Conservation (phyloP, 108 stramenopile species). For the Skeletonema menzelii region DNA sequence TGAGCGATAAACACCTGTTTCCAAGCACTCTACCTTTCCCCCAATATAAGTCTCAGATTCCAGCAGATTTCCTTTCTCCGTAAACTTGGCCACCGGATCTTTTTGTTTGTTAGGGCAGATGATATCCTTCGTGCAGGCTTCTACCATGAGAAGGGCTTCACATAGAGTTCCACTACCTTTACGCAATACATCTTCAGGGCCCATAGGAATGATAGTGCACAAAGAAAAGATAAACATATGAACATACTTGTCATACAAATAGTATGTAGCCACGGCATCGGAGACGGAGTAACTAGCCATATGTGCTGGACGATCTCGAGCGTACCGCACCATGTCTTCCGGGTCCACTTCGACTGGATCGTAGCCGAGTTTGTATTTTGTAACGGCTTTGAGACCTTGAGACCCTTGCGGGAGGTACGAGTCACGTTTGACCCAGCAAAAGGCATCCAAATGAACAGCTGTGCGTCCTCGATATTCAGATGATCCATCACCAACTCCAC, state of each 20-base stretch:
- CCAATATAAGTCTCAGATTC: slow-evolving; percentile 99
- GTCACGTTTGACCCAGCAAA: slow-evolving; percentile 98
- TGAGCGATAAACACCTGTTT: slow-evolving; percentile 98
- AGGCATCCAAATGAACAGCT: slow-evolving; percentile 95
- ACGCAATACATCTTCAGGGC: slow-evolving; percentile 97
- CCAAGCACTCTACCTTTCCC: slow-evolving; percentile 98
- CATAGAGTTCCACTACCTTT: slow-evolving; percentile 97
- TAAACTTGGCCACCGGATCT: slow-evolving; percentile 85
- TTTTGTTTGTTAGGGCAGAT: slow-evolving; percentile 98
- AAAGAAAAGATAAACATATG: slow-evolving; percentile 98
- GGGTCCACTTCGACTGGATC: slow-evolving; percentile 99
- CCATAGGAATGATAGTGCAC: slow-evolving; percentile 99
- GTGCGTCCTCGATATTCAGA: slow-evolving; percentile 81
- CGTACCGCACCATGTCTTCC: slow-evolving; percentile 98
- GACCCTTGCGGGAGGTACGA: slow-evolving; percentile 98
- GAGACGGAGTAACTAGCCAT: slow-evolving; percentile 99
- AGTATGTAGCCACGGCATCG: slow-evolving; percentile 99
- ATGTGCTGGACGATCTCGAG: slow-evolving; percentile 87
- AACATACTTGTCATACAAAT: slow-evolving; percentile 97
- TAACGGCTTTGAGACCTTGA: slow-evolving; percentile 98
- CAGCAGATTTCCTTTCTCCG: slow-evolving; percentile 91
- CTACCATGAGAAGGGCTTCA: slow-evolving; percentile 97
- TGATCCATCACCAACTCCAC: slow-evolving; percentile 11
- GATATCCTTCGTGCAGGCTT: slow-evolving; percentile 90
- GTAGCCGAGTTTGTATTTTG: slow-evolving; percentile 97